Conservation (phyloP, 768 basidiomycete genomes). For the Boletales sp. region DNA sequence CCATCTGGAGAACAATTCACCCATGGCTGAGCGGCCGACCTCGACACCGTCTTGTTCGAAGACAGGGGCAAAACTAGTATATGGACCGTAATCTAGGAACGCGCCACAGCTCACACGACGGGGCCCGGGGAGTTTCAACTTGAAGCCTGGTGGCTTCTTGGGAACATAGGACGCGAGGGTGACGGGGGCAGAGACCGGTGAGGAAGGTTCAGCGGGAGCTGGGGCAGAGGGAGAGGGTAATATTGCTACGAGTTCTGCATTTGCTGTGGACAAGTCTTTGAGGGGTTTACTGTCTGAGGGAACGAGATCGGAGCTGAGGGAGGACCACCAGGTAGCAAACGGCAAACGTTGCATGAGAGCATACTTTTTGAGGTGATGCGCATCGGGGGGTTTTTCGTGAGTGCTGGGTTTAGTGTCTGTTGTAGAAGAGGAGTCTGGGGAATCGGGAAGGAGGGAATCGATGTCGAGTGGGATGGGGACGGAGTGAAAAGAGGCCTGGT, state of each 20-base stretch:
- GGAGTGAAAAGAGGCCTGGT: slow-evolving; percentile 58
- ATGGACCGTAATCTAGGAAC: slow-evolving; percentile 78
- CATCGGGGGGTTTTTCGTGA: slow-evolving; percentile 28
- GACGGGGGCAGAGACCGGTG: slow-evolving; percentile 22
- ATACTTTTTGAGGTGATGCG: slow-evolving; percentile 47
- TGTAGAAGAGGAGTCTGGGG: slow-evolving; percentile 13
- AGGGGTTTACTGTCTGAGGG: slow-evolving; percentile 38
- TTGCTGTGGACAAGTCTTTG: slow-evolving; percentile 54
- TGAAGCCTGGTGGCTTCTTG: slow-evolving; percentile 38
- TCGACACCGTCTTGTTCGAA: slow-evolving; percentile 79
- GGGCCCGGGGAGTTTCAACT: slow-evolving; percentile 42
- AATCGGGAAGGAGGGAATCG: slow-evolving; percentile 39
- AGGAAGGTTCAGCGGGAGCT: slow-evolving; percentile 30
- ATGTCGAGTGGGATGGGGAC: slow-evolving; percentile 44
- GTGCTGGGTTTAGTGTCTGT: slow-evolving; percentile 19
- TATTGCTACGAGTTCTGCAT: slow-evolving; percentile 75
- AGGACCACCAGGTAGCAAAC: slow-evolving; percentile 75
- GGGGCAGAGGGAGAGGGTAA: slow-evolving; percentile 54
- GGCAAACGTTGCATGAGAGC: slow-evolving; percentile 81
- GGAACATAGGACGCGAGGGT: slow-evolving; percentile 60
- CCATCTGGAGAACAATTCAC: slow-evolving; percentile 53
- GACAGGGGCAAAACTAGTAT: slow-evolving; percentile 70
- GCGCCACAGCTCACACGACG: slow-evolving; percentile 59
- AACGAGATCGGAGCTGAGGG: slow-evolving; percentile 49
- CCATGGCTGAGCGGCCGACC: slow-evolving; percentile 58